Base-by-base conservation (phyloP, 2,329 filamentous ascomycete species). In the Monilinia aucupariae region DNA sequence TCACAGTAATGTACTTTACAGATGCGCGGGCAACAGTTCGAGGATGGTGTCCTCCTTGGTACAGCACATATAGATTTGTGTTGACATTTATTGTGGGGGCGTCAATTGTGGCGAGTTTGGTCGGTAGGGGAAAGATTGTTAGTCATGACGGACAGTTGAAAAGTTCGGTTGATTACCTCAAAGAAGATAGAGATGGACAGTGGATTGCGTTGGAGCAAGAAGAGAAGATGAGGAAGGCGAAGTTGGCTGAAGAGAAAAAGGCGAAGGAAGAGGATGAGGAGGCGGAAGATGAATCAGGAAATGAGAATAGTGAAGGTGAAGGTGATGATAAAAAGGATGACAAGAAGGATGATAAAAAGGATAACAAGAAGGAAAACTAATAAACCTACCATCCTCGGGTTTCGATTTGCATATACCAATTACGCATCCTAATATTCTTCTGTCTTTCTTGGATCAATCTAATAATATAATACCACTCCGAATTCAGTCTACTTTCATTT, bases 61-160 rank as follows among this genome's bases (percentile, higher is more conserved):
- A 96, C 75, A 83, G 81, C 64, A 89, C 87, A 56, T 97, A 97
- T 79, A 90, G 93, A 41, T 97, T 96, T 76, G 87, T 96, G 10
- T 81, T 97, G 70, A 97, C 93, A 2, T 93, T 92, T 74, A 83
- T 97, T 65, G 92, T 96, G 34, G 92, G 93, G 47, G 80, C 85
- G 50, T 87, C 89, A 66, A 93, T 97, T 69, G 85, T 94, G 49
- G 78, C 91, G 69, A 93, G 85, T 67, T 79, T 97, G 68, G 83
- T 97, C 66, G 91, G 91, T 48, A 86, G 92, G 65, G 89, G 92
- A 71, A 88, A 92, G 78, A 73, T 74, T 49, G 61, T 69, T 25
- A 61, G 54, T 4, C 47, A 62, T 17, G 69, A 71, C 53, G 9
- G 74, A 64, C 65, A 72, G 65, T 47, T 78, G 37, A 71, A 65